Evolutionary conservation across 1,284 basidiomycete species (phyloP), one percentile per base, ranked within the genome.

Genomic region (Vanrija sp.): DNA sequence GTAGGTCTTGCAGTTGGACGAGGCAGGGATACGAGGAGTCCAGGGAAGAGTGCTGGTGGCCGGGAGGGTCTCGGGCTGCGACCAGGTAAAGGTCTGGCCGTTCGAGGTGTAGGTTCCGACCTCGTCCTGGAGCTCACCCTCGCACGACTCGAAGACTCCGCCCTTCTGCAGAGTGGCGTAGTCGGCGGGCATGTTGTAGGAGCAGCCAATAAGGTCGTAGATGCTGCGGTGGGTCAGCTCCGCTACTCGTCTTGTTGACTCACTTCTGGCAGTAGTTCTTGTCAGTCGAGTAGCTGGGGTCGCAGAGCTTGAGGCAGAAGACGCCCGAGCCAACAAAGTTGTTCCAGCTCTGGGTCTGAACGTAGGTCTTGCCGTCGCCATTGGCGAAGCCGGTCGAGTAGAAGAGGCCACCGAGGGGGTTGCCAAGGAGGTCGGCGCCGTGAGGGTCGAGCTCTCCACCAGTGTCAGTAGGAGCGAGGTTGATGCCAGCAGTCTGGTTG

Each of bases 111-210:
- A 86, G 51, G 81, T 65, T 42, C 84, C 84, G 21, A 83, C 82
- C 65, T 78, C 79, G 59, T 82, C 80, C 75, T 85, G 83, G 65
- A 83, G 79, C 19, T 88, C 86, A 40, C 85, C 84, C 5, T 80
- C 65, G 72, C 86, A 88, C 18, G 79, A 76, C 58, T 83, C 81
- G 65, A 86, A 88, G 0, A 78, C 79, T 16, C 80, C 80, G 42
- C 82, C 78, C 15, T 21, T 16, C 18, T 43, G 10, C 6, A 54
- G 43, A 12, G 18, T 28, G 47, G 77, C 70, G 28, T 83, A 85
- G 39, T 79, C 78, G 60, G 83, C 84, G n/a, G 86, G 86, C 2
- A 80, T 83, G 65, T 88, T 88, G 77, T 83, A 87, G 10, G 65
- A 69, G 65, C 86, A 88, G 0, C 87, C 87, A 54, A 86, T 82